These are phyloP conservation scores for Cokeromyces recurvatus DNA, from an alignment of 371 early-diverging fungal species.

Conservation along the genomic window DNA sequence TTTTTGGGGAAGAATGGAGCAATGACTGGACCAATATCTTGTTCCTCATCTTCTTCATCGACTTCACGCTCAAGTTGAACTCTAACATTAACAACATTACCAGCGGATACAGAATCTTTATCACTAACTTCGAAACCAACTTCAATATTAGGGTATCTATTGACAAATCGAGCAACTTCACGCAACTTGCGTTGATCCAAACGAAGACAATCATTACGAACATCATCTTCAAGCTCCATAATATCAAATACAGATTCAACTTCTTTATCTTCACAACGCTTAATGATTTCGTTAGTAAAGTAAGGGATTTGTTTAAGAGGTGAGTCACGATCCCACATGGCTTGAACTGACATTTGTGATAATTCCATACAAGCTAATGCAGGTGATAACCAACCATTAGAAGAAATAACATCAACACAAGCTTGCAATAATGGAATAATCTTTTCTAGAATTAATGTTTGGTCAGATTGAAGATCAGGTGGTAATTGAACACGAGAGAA, in stretches of 20 bases:
- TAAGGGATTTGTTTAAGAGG: slow-evolving; percentile 91
- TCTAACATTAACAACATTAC: slow-evolving; percentile 57
- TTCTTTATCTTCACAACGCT: slow-evolving; percentile 56
- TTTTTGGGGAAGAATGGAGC: slow-evolving; percentile 90
- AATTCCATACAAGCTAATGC: slow-evolving; percentile 93
- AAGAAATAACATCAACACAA: slow-evolving; percentile 91
- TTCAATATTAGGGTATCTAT: slow-evolving; percentile 93
- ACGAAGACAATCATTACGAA: slow-evolving; percentile 65
- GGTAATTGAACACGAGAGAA: slow-evolving; percentile 88
- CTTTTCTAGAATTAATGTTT: slow-evolving; percentile 61
- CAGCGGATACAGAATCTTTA: slow-evolving; percentile 55
- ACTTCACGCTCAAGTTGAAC: slow-evolving; percentile 77
- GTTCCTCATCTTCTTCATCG: slow-evolving; percentile 65
- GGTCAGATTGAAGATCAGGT: slow-evolving; percentile 89
- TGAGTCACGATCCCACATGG: slow-evolving; percentile 93
- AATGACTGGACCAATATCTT: slow-evolving; percentile 66
- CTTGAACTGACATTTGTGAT: slow-evolving; percentile 95
- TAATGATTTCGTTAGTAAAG: slow-evolving; percentile 66
- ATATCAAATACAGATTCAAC: slow-evolving; percentile 91
- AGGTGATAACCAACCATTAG: slow-evolving; percentile 88
- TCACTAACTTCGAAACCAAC: slow-evolving; percentile 69
- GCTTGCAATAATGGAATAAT: slow-evolving; percentile 89
- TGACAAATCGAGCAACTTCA: slow-evolving; percentile 85
- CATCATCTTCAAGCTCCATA: slow-evolving; percentile 89
- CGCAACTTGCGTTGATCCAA: slow-evolving; percentile 62